Percentiles rank a stretch among this genome's conserved stretches.
phyloP scores from a whole-genome alignment of 768 basidiomycete genomes.

The Tulasnella calospora region DNA sequence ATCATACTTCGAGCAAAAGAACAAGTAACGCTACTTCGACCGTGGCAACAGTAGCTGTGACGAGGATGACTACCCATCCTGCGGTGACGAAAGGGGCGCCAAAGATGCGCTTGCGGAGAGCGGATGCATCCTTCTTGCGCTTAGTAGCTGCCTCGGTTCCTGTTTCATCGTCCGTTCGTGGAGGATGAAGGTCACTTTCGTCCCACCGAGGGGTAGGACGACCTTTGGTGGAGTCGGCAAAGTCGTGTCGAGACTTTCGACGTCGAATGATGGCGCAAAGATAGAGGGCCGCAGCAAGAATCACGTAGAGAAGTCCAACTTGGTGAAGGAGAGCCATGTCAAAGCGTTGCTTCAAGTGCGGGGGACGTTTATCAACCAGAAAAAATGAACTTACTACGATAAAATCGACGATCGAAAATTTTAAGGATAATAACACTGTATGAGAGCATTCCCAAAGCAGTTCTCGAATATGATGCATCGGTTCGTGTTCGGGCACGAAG shows the following conservation, averaged over 20 bases:
- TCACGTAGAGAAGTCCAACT: slow-evolving; percentile 37
- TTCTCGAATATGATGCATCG: slow-evolving; percentile 73
- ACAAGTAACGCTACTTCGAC: slow-evolving; percentile 64
- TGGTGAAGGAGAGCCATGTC: neutral
- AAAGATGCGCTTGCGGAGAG: slow-evolving; percentile 45
- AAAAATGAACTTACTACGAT: slow-evolving; percentile 51
- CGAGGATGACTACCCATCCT: slow-evolving; percentile 59
- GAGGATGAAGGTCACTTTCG: slow-evolving; percentile 13
- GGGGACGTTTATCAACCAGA: neutral
- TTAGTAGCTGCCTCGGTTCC: neutral
- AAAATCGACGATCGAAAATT: slow-evolving; percentile 72
- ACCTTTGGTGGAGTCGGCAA: slow-evolving; percentile 51
- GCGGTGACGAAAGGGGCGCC: slow-evolving; percentile 77
- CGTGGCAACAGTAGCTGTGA: slow-evolving; percentile 54
- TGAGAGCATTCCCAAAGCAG: slow-evolving; percentile 66
- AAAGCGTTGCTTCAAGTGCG: neutral
- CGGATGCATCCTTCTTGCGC: slow-evolving; percentile 28
- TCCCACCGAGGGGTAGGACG: neutral
- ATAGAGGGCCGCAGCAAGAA: slow-evolving; percentile 55
- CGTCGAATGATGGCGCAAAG: slow-evolving; percentile 55
- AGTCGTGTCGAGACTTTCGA: slow-evolving; percentile 66
- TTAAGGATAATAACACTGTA: slow-evolving; percentile 70
- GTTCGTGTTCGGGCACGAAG: slow-evolving; percentile 75
- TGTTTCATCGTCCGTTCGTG: neutral
- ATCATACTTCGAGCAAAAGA: slow-evolving; percentile 45